Percentiles rank a stretch among this genome's conserved stretches.
Conservation (phyloP, 2,329 filamentous ascomycete genomes). For the Penicillium italicum region DNA sequence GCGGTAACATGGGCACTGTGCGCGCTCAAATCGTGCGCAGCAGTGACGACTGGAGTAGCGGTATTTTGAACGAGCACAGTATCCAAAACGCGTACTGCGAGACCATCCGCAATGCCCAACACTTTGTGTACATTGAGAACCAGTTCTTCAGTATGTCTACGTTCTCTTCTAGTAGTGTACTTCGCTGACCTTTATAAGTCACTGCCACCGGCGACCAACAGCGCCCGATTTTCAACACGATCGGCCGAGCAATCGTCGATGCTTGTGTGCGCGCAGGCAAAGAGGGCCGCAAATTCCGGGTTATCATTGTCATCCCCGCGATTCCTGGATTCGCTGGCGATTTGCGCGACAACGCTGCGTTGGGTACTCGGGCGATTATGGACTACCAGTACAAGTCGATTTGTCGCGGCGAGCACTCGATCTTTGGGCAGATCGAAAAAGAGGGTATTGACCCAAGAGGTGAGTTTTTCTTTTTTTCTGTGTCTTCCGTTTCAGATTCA, state of each 20-base stretch:
- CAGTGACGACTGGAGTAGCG: conserved; percentile 89
- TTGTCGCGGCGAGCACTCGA: conserved; percentile 84
- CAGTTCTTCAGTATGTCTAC: conserved; percentile 76
- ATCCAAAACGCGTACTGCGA: conserved; percentile 84
- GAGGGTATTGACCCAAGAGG: conserved; percentile 69
- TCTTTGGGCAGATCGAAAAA: conserved; percentile 71
- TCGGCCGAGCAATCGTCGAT: conserved; percentile 86
- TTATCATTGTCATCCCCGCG: conserved; percentile 86
- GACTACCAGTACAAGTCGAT: conserved; percentile 98
- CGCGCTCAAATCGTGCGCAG: conserved; percentile 84
- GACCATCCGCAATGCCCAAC: conserved; percentile 79
- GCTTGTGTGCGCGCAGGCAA: conserved; percentile 77
- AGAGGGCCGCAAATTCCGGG: conserved; percentile 79
- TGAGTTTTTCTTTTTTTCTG: no score
- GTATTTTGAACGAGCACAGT: conserved; percentile 77
- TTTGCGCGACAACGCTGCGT: conserved; percentile 74
- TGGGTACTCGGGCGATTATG: conserved; percentile 91
- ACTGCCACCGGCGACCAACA: conserved; percentile 90
- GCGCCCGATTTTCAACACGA: conserved; percentile 77
- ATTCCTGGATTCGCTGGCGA: conserved; percentile 95
- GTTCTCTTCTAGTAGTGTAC: neutral
- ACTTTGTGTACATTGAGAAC: conserved; percentile 97
- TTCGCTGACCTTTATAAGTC: conserved; percentile 46
- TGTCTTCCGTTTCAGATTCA: no score
- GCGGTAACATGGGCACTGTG: conserved; percentile 66